Base-by-base conservation (phyloP, 371 early-diverging fungal genomes). In the Batrachochytrium dendrobatidis region DNA sequence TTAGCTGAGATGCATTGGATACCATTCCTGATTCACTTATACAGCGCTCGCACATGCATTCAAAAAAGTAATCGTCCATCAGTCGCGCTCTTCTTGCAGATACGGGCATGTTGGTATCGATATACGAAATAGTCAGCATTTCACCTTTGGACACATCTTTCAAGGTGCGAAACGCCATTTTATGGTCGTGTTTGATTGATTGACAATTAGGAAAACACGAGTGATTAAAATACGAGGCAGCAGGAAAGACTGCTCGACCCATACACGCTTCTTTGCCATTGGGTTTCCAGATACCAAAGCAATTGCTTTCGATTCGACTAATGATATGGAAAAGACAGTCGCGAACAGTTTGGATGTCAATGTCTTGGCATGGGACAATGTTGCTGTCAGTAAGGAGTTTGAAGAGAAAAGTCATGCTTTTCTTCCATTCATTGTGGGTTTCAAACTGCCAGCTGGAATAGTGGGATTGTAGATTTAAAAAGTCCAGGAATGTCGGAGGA, bases 231-330 rank as follows among this genome's bases (percentile, higher is more conserved):
- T 59, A 72, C 30, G 58, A 60, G 25, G 64, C 63, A 29, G 43
- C 22, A 1, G 69, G 66, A 51, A 54, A 70, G 30, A 66, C 30
- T 26, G 71, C 75, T 48, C 75, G 53, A 0, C 75, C 75, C 49
- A 75, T 60, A 39, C 70, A 70, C 20, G 56, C 30, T 32, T 61
- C 59, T 35, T 52, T 67, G 58, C 54, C 46, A 32, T 56, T 62
- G 50, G 45, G n/a, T n/a, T n/a, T n/a, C n/a, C n/a, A 77, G 8
- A 82, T 46, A 10, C 82, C 82, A 65, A 82, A 82, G 1, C 76
- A 73, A 56, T 82, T 82, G 53, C 72, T 71, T 57, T 82, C 82
- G 34, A 82, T 72, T 44, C 62, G 56, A 26, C 73, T 73, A 10
- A 77, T 65, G 32, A 77, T 57, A 51, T 77, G 71, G 69, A 79